These are phyloP conservation scores for Gracilaria domingensis DNA, from an alignment of 23 red algal genomes.

Conservation along the genomic window DNA sequence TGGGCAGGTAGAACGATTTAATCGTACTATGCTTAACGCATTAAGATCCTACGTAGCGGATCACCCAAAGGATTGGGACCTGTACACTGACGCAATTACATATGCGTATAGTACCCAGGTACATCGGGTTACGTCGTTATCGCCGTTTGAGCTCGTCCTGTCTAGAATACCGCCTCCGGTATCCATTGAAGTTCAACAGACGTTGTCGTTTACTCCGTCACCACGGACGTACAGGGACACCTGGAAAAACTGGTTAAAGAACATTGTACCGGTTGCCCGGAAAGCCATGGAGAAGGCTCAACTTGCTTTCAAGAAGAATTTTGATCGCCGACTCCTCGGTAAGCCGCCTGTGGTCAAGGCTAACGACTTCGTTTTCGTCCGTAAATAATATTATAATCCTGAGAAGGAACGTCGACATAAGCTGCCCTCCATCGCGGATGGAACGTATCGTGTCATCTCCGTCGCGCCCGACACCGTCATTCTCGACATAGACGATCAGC, in stretches of 20 bases:
- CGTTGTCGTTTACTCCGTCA: neutral
- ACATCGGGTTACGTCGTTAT: neutral
- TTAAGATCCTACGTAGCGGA: slow-evolving; percentile 16
- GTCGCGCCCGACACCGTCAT: neutral
- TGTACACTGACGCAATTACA: too few species aligned
- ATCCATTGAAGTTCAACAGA: neutral
- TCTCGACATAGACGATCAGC: neutral
- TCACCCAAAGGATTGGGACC: too few species aligned
- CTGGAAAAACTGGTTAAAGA: neutral
- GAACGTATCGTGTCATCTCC: neutral
- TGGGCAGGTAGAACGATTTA: slow-evolving; percentile 49
- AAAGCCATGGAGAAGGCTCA: too few species aligned
- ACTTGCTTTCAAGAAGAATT: too few species aligned
- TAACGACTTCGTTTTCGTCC: too few species aligned
- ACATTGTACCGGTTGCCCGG: neutral
- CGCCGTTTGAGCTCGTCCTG: slow-evolving; percentile 22
- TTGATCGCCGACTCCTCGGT: too few species aligned
- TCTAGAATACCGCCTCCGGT: slow-evolving; percentile 2
- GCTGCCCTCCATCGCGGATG: too few species aligned
- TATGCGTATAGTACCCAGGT: too few species aligned
- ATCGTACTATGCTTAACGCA: slow-evolving; percentile 10
- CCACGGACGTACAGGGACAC: neutral
- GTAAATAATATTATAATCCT: too few species aligned
- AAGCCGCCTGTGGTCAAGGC: too few species aligned
- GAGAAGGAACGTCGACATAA: too few species aligned